These are phyloP conservation scores for Russula vinacea DNA, from an alignment of 768 basidiomycete species.

Conservation along the genomic window DNA sequence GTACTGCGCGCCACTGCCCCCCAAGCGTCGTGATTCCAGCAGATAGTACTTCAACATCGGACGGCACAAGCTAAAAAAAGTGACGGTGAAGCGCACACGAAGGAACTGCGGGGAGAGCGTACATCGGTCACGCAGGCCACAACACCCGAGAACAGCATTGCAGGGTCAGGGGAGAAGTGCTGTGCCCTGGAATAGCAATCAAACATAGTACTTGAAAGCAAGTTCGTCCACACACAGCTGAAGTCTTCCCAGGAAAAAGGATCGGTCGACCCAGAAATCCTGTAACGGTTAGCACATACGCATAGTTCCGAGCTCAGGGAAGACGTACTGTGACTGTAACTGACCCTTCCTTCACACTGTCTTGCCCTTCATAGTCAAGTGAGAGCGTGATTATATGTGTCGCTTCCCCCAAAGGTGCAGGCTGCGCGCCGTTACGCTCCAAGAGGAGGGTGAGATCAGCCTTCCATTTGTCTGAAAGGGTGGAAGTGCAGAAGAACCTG, in stretches of 20 bases:
- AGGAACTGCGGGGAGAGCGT: slow-evolving; percentile 27
- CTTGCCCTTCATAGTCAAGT: slow-evolving; percentile 27
- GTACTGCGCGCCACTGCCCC: slow-evolving; percentile 72
- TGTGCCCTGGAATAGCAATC: slow-evolving; percentile 27
- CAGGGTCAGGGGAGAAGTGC: slow-evolving; percentile 73
- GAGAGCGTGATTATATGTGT: slow-evolving; percentile 27
- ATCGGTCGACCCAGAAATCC: slow-evolving; percentile 29
- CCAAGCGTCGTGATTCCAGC: slow-evolving; percentile 73
- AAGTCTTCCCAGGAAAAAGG: slow-evolving; percentile 24
- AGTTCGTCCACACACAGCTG: slow-evolving; percentile 21
- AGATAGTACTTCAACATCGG: slow-evolving; percentile 70
- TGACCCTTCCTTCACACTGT: slow-evolving; percentile 15
- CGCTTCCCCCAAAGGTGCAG: slow-evolving; percentile 17
- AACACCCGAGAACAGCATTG: slow-evolving; percentile 79
- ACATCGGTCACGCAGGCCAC: slow-evolving; percentile 71
- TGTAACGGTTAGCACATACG: background rate
- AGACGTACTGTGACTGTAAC: slow-evolving; percentile 23
- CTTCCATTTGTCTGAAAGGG: slow-evolving; percentile 20
- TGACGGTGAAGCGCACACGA: background rate
- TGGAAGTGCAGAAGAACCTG: slow-evolving; percentile 23
- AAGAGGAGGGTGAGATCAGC: slow-evolving; percentile 16
- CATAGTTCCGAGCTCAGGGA: background rate
- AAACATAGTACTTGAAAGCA: background rate
- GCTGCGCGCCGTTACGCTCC: slow-evolving; percentile 22
- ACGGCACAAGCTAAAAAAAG: slow-evolving; percentile 46